phyloP scores from a whole-genome alignment of 352 stramenopile genomes.

The Globisporangium nagaii region DNA sequence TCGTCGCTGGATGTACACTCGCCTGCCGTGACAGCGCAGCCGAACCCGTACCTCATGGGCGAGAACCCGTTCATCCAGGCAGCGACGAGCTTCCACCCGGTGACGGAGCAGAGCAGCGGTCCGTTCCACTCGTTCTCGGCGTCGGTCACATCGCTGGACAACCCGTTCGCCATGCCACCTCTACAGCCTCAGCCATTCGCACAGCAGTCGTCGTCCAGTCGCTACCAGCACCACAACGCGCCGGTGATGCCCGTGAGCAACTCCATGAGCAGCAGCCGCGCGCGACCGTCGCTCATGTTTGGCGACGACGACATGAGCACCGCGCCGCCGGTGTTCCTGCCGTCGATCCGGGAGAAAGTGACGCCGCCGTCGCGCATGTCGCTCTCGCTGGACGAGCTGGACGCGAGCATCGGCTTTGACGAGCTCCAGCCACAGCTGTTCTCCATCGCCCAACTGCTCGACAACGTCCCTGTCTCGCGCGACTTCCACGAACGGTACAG shows the following conservation, averaged over 20 bases:
- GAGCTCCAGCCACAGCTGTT: conserved; percentile 47
- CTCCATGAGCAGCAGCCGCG: conserved; percentile 6
- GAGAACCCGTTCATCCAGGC: conserved; percentile 42
- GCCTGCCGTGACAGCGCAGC: conserved; percentile 16
- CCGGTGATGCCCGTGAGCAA: conserved; percentile 8
- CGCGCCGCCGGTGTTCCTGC: conserved; percentile 40
- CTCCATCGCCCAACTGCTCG: conserved; percentile 56
- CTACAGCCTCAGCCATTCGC: background rate
- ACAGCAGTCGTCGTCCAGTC: no score
- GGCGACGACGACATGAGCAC: conserved; percentile 44
- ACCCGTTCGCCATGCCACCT: conserved; percentile 5
- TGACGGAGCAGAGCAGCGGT: conserved; percentile 14
- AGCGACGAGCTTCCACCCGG: conserved; percentile 21
- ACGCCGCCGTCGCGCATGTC: conserved; percentile 52
- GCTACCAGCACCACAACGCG: background rate
- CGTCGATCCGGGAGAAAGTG: conserved; percentile 63
- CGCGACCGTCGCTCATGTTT: conserved; percentile 56
- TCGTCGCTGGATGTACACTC: conserved; percentile 48
- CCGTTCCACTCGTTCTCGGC: conserved; percentile 8
- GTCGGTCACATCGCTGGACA: conserved; percentile 19
- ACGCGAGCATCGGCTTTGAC: conserved; percentile 25
- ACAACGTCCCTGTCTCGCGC: conserved; percentile 48
- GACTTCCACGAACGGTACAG: conserved; percentile 59
- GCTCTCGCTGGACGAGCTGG: conserved; percentile 55
- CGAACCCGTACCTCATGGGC: conserved; percentile 41